Percentiles rank a stretch among this genome's conserved stretches.
phyloP scores from a whole-genome alignment of 768 basidiomycete species.

The Podaxis sp. region DNA sequence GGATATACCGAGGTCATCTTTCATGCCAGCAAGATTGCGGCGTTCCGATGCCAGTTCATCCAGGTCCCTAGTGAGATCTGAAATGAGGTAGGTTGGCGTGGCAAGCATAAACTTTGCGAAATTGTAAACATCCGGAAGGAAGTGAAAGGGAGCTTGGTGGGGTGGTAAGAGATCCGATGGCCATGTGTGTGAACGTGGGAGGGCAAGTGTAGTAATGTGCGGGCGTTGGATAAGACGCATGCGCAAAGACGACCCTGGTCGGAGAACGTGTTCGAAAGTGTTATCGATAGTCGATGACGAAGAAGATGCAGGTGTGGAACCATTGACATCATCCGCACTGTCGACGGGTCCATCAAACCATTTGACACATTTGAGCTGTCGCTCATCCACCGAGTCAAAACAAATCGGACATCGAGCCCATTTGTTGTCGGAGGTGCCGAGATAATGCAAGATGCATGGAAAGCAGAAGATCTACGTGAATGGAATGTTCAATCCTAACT shows the following conservation, averaged over 20 bases:
- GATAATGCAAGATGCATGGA: constrained; percentile 89
- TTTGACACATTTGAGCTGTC: constrained; percentile 88
- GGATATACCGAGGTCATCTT: constrained; percentile 70
- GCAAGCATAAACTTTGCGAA: constrained; percentile 97
- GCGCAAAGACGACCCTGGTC: constrained; percentile 55
- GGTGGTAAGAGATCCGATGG: constrained; percentile 89
- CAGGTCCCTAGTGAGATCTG: constrained; percentile 69
- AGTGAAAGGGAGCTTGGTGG: constrained; percentile 93
- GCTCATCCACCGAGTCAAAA: constrained; percentile 87
- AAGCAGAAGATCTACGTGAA: constrained; percentile 80
- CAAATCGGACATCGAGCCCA: constrained; percentile 96
- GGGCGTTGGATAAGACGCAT: constrained; percentile 93
- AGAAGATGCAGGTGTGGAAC: constrained; percentile 29
- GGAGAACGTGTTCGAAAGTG: constrained; percentile 35
- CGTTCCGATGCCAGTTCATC: constrained; percentile 71
- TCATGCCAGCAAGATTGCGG: constrained; percentile 54
- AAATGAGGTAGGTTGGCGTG: constrained; percentile 77
- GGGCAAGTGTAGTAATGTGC: constrained; percentile 89
- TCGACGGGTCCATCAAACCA: constrained; percentile 65
- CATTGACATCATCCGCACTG: constrained; percentile 27
- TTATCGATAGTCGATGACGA: constrained; percentile 37
- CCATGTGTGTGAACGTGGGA: constrained; percentile 91
- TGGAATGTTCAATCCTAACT: constrained; percentile 9
- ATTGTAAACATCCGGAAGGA: constrained; percentile 84
- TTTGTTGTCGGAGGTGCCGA: constrained; percentile 81